Evolutionary conservation across 345 rosid genomes (phyloP).

Genomic region (Dovyalis caffra): DNA sequence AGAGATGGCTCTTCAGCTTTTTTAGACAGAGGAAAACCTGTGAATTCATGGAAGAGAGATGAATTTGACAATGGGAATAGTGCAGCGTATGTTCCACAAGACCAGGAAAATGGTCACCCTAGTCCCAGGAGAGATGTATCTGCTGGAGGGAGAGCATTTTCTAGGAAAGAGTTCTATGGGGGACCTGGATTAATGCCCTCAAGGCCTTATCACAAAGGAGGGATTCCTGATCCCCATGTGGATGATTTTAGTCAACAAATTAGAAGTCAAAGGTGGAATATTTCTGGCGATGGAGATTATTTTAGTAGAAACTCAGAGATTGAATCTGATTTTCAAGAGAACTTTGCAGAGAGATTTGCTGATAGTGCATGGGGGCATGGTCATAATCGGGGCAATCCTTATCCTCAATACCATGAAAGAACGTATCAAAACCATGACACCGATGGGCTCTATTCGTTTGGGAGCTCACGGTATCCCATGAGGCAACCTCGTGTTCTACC

Average conservation of each 20-base stretch:
- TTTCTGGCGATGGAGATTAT: constrained; percentile 62
- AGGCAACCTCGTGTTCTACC: constrained; percentile 95
- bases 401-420: constrained; percentile 56
- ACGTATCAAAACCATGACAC: constrained; percentile 58
- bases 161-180: constrained; percentile 62
- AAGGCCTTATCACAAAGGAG: constrained; percentile 50
- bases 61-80: constrained; percentile 57
- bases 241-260: constrained; percentile 48
- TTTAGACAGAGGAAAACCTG: constrained; percentile 55
- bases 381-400: constrained; percentile 47
- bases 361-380: constrained; percentile 70
- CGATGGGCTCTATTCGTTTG: constrained; percentile 69
- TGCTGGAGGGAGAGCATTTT: constrained; percentile 44
- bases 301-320: constrained; percentile 56
- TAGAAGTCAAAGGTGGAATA: constrained; percentile 71
- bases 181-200: constrained; percentile 50
- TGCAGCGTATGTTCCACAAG: constrained; percentile 45
- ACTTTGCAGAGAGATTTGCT: constrained; percentile 58
- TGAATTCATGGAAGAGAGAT: constrained; percentile 74
- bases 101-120: constrained; percentile 49
- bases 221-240: constrained; percentile 49
- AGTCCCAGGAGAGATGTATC: constrained; percentile 54
- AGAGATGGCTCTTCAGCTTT: constrained; percentile 56
- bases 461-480: constrained; percentile 71
- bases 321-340: constrained; percentile 69